A percentile compares a stretch with the other conserved stretches of the same genome.
Conservation (phyloP, 106 monocot species). For the Acanthochlamys bracteata region DNA sequence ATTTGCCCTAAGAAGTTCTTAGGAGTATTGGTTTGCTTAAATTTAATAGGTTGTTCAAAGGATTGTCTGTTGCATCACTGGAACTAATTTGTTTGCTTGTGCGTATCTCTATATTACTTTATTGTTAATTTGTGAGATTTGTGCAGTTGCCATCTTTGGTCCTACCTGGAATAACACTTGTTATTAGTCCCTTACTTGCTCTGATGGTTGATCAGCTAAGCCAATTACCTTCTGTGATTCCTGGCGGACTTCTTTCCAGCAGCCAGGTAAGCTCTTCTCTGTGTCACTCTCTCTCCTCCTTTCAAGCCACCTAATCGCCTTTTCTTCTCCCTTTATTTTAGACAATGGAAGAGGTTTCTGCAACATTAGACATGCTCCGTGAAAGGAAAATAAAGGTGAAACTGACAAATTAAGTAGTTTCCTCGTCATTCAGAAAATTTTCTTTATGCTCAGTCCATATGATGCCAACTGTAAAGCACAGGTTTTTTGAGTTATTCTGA, state of each 20-base stretch:
- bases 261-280: conserved; percentile 52
- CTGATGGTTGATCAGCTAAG: conserved; percentile 94
- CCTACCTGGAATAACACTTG: conserved; percentile 76
- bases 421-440: neutral
- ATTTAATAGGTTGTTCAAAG: too few relatives aligned
- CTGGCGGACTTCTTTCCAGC: conserved; percentile 75
- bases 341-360: conserved; percentile 60
- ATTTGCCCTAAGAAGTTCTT: too few relatives aligned
- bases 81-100: too few relatives aligned
- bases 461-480: too few relatives aligned
- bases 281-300: neutral
- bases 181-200: conserved; percentile 85
- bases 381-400: conserved; percentile 77
- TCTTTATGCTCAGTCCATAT: neutral
- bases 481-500: too few relatives aligned
- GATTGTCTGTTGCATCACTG: too few relatives aligned
- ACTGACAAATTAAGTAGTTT: neutral
- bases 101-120: neutral
- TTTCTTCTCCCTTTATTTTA: conserved; percentile 35
- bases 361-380: conserved; percentile 47
- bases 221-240: conserved; percentile 61
- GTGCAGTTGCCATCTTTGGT: conserved; percentile 74
- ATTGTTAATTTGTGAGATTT: neutral
- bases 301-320: too few relatives aligned
- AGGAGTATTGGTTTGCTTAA: too few relatives aligned